Percentiles rank a stretch among this genome's conserved stretches.
Evolutionary conservation across 306 rosid genomes (phyloP).

Genomic region (Rubus parviflorus): DNA sequence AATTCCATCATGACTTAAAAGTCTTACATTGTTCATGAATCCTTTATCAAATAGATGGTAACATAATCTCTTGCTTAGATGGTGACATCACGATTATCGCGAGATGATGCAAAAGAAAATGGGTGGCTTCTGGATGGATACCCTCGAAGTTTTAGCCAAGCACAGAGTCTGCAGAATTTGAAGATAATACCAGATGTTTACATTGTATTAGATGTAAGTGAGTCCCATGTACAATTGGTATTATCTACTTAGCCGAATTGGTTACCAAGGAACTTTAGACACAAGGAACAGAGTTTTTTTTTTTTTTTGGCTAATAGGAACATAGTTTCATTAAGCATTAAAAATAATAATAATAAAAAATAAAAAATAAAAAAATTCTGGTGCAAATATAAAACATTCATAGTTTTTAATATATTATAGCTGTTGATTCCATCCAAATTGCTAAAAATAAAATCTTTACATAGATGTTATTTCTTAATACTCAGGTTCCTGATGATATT

Average conservation of each 20-base stretch:
- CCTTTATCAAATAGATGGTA: slow-evolving; percentile 21
- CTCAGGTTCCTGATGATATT: slow-evolving; percentile 99
- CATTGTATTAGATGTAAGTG: slow-evolving; percentile 77
- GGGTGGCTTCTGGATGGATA: slow-evolving; percentile 99
- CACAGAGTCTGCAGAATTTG: slow-evolving; percentile 68
- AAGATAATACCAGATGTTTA: slow-evolving; percentile 80
- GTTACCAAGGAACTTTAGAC: background rate
- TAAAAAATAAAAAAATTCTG: background rate
- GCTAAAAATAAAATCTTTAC: slow-evolving; percentile 3
- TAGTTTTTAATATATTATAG: background rate
- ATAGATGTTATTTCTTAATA: slow-evolving; percentile 40
- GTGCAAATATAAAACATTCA: background rate
- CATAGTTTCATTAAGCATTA: background rate
- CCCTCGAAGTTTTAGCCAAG: slow-evolving; percentile 76
- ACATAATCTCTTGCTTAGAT: slow-evolving; percentile 45
- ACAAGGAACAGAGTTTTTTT: background rate
- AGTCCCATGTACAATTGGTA: slow-evolving; percentile 3
- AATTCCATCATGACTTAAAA: slow-evolving; percentile 14
- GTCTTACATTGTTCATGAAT: slow-evolving; percentile 5
- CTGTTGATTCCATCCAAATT: background rate
- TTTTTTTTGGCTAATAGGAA: background rate
- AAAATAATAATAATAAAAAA: no score
- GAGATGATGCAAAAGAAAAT: slow-evolving; percentile 59
- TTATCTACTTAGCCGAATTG: slow-evolving; percentile 5
- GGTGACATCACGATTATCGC: slow-evolving; percentile 73